phyloP scores from a whole-genome alignment of 2,329 filamentous ascomycete species.

The Dothidotthia symphoricarpi region DNA sequence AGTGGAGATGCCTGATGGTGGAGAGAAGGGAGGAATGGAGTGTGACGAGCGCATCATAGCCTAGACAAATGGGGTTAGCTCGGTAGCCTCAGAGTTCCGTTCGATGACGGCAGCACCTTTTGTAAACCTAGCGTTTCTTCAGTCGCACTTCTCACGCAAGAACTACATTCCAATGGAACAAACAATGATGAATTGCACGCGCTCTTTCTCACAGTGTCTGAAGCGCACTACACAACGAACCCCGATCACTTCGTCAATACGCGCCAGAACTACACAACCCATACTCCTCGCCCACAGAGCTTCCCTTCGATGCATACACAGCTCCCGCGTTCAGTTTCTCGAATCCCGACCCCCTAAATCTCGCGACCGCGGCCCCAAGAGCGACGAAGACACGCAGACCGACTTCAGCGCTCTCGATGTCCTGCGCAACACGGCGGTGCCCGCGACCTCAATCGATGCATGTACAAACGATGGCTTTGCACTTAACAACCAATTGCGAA shows the following conservation, averaged over 20 bases:
- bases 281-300: neutral
- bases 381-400: slow-evolving; percentile 62
- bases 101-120: slow-evolving; percentile 10
- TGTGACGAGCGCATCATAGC: no score
- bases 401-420: slow-evolving; percentile 79
- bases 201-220: slow-evolving; percentile 9
- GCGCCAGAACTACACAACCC: neutral
- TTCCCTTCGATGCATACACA: slow-evolving; percentile 21
- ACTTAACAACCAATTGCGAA: slow-evolving; percentile 74
- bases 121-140: neutral
- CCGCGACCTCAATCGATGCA: slow-evolving; percentile 79
- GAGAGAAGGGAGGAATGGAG: neutral
- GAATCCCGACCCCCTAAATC: slow-evolving; percentile 44
- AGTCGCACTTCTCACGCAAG: neutral
- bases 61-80: slow-evolving; percentile 1
- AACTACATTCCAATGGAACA: slow-evolving; percentile 17
- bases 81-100: slow-evolving; percentile 5
- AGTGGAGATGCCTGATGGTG: no score
- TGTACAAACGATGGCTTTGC: slow-evolving; percentile 82
- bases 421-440: slow-evolving; percentile 69
- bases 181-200: slow-evolving; percentile 12
- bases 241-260: neutral
- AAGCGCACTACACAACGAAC: slow-evolving; percentile 2
- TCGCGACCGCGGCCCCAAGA: slow-evolving; percentile 61
- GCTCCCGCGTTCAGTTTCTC: slow-evolving; percentile 9